Base-by-base conservation (phyloP, 352 stramenopile species). In the Globisporangium parvum region DNA sequence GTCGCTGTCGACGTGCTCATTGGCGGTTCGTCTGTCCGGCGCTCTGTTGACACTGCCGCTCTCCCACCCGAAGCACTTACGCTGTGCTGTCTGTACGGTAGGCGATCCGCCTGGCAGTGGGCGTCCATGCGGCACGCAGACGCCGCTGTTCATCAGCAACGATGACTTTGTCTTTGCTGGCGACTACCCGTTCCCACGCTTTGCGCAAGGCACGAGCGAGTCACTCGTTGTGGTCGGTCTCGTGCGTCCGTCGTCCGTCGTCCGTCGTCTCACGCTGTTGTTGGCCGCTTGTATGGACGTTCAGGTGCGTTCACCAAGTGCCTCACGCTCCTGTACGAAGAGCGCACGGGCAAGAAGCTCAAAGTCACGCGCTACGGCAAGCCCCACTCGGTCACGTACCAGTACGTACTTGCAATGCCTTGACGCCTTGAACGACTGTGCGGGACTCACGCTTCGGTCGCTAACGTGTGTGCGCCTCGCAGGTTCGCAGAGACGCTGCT, bases 111-210 rank as follows among this genome's bases (percentile, higher is more conserved):
- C 80, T 66, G 80, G 80, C 48, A 88, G 68, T 58, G 83, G 79
- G 17, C 55, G 59, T 18, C 28, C 59, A 0, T 70, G 63, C 20
- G 72, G 70, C 23, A 82, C 69, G 47, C 86, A 92, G 52, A 91
- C 87, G 31, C 84, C 82, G 2, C 60, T 95, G 21, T 96, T 82
- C 45, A 57, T 87, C 17, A 91, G 82, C 66, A 96, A 96, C 53
- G 81, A 93, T 54, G 87, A 96, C 66, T 93, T 95, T 46, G 73
- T 92, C 33, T 96, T 93, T 57, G 91, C 80, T 56, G 82, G 86
- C 10, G 74, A 71, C 20, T 93, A 96, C 51, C 73, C 78, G n/a
- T 69, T 84, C 40, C 87, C 87, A 41, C 85, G 86, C 17, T 91
- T 95, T 56, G 87, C 87, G 0, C 79, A 93, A 73, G 87, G 82